Percentiles rank a stretch among this genome's conserved stretches.
Conservation (phyloP, 1,139 yeast genomes). For the Diutina mesorugosa region DNA sequence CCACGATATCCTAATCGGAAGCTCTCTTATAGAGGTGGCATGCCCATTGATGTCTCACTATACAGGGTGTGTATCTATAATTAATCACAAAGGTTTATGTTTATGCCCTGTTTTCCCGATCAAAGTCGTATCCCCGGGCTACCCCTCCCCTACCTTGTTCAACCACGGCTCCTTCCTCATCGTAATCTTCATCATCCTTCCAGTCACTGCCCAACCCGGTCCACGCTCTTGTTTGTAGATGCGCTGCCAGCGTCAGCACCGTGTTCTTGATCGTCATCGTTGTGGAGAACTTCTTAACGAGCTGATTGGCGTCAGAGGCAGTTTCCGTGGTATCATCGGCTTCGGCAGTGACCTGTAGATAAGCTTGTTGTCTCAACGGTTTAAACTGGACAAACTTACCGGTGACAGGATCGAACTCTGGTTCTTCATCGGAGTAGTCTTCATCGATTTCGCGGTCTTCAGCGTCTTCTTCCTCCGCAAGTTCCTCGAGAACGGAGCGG, state of each 20-base stretch:
- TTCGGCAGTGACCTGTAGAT: slow-evolving; percentile 37
- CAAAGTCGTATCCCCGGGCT: slow-evolving; percentile 67
- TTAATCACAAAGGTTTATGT: background rate
- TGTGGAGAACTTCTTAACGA: slow-evolving; percentile 48
- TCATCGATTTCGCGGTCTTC: slow-evolving; percentile 8
- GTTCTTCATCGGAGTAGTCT: slow-evolving; percentile 47
- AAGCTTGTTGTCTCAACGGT: slow-evolving; percentile 61
- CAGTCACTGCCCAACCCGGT: slow-evolving; percentile 86
- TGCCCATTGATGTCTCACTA: no score
- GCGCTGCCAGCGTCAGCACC: slow-evolving; percentile 78
- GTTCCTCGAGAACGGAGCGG: slow-evolving; percentile 29
- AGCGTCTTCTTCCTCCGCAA: slow-evolving; percentile 11
- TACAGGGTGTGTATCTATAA: no score
- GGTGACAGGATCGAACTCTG: slow-evolving; percentile 80
- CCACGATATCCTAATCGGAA: no score
- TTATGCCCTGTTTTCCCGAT: slow-evolving; percentile 4
- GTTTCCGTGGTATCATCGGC: slow-evolving; percentile 14
- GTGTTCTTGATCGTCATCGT: slow-evolving; percentile 61
- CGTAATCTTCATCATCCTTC: slow-evolving; percentile 15
- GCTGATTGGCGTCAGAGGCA: slow-evolving; percentile 9
- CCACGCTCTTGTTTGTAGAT: slow-evolving; percentile 69
- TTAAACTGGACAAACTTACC: slow-evolving; percentile 63
- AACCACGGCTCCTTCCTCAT: slow-evolving; percentile 51
- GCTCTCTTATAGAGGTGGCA: no score
- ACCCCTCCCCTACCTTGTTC: slow-evolving; percentile 81